Conservation (phyloP, 306 rosid genomes). For the Cucumis hystrix region DNA sequence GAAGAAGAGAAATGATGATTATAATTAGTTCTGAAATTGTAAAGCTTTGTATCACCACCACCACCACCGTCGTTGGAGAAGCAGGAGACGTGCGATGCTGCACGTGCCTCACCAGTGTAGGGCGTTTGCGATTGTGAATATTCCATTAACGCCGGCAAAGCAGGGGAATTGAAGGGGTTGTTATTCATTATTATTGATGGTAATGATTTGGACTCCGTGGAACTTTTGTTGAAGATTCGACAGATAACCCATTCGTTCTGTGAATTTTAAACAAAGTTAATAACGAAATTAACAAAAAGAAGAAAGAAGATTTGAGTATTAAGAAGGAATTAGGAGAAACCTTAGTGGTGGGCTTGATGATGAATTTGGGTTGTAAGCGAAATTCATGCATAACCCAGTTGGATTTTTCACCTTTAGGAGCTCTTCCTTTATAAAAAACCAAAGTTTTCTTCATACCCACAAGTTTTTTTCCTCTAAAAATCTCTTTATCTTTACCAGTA, state of each 20-base stretch:
- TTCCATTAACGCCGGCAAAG: background rate
- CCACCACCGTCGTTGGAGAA: background rate
- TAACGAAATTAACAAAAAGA: no score
- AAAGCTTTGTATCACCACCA: background rate
- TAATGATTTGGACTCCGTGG: background rate
- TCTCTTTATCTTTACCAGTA: conserved; percentile 8
- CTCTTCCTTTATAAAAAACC: conserved; percentile 10
- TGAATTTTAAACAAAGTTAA: background rate
- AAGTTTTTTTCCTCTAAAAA: background rate
- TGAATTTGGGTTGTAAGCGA: background rate
- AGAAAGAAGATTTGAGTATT: no score
- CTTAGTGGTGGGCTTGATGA: background rate
- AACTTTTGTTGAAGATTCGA: background rate
- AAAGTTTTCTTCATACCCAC: conserved; percentile 13
- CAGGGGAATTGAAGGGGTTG: background rate
- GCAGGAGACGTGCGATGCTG: background rate
- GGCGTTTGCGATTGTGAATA: background rate
- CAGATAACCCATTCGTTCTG: conserved; percentile 6
- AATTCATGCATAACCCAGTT: conserved; percentile 14
- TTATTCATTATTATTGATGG: no score
- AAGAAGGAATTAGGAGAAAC: background rate
- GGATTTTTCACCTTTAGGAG: conserved; percentile 9
- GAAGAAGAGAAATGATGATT: background rate
- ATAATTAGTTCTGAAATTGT: background rate
- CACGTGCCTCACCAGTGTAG: background rate